Conservation (phyloP, 441 rosid genomes). For the Biscutella laevigata region DNA sequence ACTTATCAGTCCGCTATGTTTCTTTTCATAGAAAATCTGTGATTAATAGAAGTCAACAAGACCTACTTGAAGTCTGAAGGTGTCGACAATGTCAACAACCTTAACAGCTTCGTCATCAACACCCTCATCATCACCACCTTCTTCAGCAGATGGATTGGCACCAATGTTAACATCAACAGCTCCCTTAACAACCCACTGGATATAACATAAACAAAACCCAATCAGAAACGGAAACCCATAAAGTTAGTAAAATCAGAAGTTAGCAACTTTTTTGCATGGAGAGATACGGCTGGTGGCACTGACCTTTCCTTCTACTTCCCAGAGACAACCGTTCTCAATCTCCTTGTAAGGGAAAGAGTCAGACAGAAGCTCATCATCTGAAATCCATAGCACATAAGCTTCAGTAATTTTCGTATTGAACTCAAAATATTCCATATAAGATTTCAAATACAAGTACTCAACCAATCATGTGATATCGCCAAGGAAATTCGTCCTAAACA, state of each 20-base stretch:
- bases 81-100: conserved; percentile 93
- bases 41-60: not conserved
- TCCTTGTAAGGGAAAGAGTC: conserved; percentile 92
- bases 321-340: conserved; percentile 55
- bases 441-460: not conserved
- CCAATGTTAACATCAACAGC: conserved; percentile 73
- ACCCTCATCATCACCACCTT: conserved; percentile 69
- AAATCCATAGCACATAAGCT: not conserved
- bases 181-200: conserved; percentile 81
- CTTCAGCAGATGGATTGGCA: conserved; percentile 97
- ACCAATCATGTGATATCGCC: not conserved
- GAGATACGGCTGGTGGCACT: not conserved
- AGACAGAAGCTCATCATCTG: conserved; percentile 92
- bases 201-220: not conserved
- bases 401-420: not conserved
- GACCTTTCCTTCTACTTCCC: conserved; percentile 97
- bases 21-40: not conserved
- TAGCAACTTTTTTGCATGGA: not conserved
- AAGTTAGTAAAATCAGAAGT: not conserved
- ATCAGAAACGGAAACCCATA: not conserved
- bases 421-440: not conserved
- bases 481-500: not conserved
- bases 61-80: conserved; percentile 92
- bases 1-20: too few species aligned
- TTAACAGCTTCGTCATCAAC: conserved; percentile 75